Conservation (phyloP, 768 basidiomycete genomes). For the Rhizopogon rudus region DNA sequence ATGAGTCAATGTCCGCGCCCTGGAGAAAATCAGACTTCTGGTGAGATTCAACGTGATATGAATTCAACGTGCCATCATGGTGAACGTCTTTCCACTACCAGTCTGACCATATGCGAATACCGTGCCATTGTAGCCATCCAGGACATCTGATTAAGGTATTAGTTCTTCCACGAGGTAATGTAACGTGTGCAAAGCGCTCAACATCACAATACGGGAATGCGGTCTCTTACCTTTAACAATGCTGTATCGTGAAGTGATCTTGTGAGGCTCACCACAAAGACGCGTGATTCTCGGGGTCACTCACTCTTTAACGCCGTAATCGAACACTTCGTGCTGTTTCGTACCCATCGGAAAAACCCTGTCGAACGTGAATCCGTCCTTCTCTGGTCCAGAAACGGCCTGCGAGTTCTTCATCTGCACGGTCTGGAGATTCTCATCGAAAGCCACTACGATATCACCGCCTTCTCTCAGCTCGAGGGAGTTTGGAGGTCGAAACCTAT, state of each 20-base stretch:
- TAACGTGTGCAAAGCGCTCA: not conserved
- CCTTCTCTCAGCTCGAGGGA: slow-evolving; percentile 85
- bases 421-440: slow-evolving; percentile 82
- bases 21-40: slow-evolving; percentile 25
- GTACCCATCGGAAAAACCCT: slow-evolving; percentile 92
- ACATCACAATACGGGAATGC: not conserved
- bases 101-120: slow-evolving; percentile 98
- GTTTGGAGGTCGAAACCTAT: slow-evolving; percentile 93
- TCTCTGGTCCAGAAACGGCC: slow-evolving; percentile 79
- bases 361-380: slow-evolving; percentile 97
- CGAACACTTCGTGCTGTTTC: slow-evolving; percentile 91
- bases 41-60: slow-evolving; percentile 1
- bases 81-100: slow-evolving; percentile 94
- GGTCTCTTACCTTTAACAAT: slow-evolving; percentile 76
- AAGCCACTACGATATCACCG: slow-evolving; percentile 84
- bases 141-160: slow-evolving; percentile 64
- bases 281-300: slow-evolving; percentile 25
- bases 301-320: slow-evolving; percentile 97
- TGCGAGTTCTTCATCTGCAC: slow-evolving; percentile 73
- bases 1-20: slow-evolving; percentile 96
- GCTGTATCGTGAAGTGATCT: slow-evolving; percentile 31
- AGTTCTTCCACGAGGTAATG: slow-evolving; percentile 1
- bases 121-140: slow-evolving; percentile 98
- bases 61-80: slow-evolving; percentile 81
- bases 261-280: slow-evolving; percentile 11